Base-by-base conservation (phyloP, 768 basidiomycete genomes). In the Kwoniella bestiolae region DNA sequence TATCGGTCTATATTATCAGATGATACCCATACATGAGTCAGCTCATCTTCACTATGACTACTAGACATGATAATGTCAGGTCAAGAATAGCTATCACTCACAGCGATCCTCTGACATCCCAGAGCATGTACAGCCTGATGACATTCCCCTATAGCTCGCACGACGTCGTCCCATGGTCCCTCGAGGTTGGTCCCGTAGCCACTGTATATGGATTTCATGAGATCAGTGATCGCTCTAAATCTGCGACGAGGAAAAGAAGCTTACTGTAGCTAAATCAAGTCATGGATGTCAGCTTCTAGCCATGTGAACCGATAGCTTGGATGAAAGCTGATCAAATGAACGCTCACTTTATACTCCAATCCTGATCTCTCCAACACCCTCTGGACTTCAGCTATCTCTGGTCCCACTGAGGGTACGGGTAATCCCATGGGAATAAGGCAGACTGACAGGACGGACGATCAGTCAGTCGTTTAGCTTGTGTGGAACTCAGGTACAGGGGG, bases 131-230 rank as follows among this genome's bases (percentile, higher is more conserved):
- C 79, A 14, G 82, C 79, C 12, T 58, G 68, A 52, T 98, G 95
- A 77, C 93, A 96, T 66, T 90, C 91, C 69, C 92, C 91, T 67
- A 98, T 96, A 2, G 69, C 70, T 71, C 89, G 84, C 63, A 86
- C 88, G 44, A 98, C 95, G 56, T 87, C 83, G 25, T 85, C 84
- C 92, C 92, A 97, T 0, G 91, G 89, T 4, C 94, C 93, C 81
- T 94, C 92, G 44, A 95, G 74, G 77, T 95, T 95, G 0, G 94
- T 96, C 23, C 94, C 94, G 74, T 94, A 96, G 5, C 91, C 92
- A 73, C 92, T 92, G n/a, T n/a, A n/a, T n/a, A n/a, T n/a, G n/a
- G n/a, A n/a, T n/a, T n/a, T n/a, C n/a, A n/a, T n/a, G n/a, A n/a
- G n/a, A n/a, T n/a, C n/a, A n/a, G n/a, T n/a, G n/a, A n/a, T 18